phyloP scores from a whole-genome alignment of 1,284 basidiomycete genomes.

The Trichosporon coremiiforme region DNA sequence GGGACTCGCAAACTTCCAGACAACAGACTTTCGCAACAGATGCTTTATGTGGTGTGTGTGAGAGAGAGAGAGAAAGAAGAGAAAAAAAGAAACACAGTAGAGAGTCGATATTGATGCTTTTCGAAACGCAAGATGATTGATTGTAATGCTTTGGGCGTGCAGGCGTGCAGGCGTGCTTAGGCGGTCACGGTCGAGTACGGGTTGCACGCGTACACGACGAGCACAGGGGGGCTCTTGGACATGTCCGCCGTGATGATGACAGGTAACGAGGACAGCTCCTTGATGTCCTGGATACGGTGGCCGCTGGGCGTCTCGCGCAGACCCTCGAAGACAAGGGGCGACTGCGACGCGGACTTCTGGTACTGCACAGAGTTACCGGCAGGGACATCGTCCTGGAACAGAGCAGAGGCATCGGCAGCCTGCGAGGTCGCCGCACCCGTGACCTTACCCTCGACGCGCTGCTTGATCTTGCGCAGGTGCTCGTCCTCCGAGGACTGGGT shows the following conservation, averaged over 20 bases:
- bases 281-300: slow-evolving; percentile 90
- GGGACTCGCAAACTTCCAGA: slow-evolving; percentile 6
- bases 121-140: slow-evolving; percentile 17
- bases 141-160: slow-evolving; percentile 4
- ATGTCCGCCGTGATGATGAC: slow-evolving; percentile 91
- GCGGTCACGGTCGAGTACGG: slow-evolving; percentile 3
- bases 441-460: slow-evolving; percentile 79
- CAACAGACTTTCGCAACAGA: slow-evolving; percentile 14
- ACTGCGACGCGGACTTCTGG: slow-evolving; percentile 68
- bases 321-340: slow-evolving; percentile 74
- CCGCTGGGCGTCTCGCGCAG: slow-evolving; percentile 68
- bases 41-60: slow-evolving; percentile 13
- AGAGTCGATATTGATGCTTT: not conserved
- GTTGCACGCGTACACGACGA: slow-evolving; percentile 63
- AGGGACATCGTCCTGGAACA: slow-evolving; percentile 78
- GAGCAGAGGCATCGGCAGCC: slow-evolving; percentile 76
- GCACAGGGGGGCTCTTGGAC: slow-evolving; percentile 89
- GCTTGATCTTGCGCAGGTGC: slow-evolving; percentile 87
- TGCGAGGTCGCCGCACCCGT: slow-evolving; percentile 64
- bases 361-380: slow-evolving; percentile 71
- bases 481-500: slow-evolving; percentile 88
- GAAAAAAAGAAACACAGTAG: not conserved
- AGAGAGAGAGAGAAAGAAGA: not conserved
- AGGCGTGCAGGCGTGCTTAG: too few relatives aligned
- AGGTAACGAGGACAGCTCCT: slow-evolving; percentile 83